A percentile compares a stretch with the other conserved stretches of the same genome.
Conservation (phyloP, 768 basidiomycete species). For the Thelephora ganbajun region DNA sequence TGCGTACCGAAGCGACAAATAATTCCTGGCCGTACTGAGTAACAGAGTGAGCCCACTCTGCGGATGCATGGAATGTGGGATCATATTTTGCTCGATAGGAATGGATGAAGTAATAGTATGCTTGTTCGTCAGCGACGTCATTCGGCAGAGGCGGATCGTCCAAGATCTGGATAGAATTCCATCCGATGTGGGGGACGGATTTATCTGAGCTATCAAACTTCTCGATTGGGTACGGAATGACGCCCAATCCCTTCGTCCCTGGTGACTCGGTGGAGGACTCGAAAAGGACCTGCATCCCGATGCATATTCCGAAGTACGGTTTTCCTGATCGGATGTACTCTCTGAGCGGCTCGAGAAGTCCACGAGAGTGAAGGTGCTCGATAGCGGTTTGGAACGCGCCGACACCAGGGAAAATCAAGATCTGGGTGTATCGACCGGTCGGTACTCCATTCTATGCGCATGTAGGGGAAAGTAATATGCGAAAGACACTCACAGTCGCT, state of each 20-base stretch:
- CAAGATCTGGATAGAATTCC: constrained; percentile 68
- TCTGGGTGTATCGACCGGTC: constrained; percentile 30
- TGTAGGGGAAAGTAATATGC: constrained; percentile 5
- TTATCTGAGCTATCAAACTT: constrained; percentile 61
- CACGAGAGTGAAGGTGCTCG: constrained; percentile 53
- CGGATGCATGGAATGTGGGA: constrained; percentile 37
- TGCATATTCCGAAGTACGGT: constrained; percentile 97
- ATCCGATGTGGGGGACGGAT: constrained; percentile 95
- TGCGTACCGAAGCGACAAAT: constrained; percentile 76
- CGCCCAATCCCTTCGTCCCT: constrained; percentile 52
- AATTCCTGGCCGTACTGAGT: constrained; percentile 92
- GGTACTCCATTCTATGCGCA: background rate
- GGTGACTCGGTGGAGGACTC: constrained; percentile 72
- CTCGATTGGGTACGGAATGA: constrained; percentile 74
- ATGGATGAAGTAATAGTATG: constrained; percentile 94
- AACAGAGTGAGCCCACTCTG: constrained; percentile 70
- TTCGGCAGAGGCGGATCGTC: constrained; percentile 17
- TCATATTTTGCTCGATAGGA: constrained; percentile 80
- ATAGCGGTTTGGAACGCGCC: constrained; percentile 88
- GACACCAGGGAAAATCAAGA: constrained; percentile 93
- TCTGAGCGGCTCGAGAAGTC: constrained; percentile 67
- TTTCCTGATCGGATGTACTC: constrained; percentile 75
- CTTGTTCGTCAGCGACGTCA: constrained; percentile 28
- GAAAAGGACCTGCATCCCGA: constrained; percentile 96
- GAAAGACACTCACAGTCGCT: constrained; percentile 61